A percentile compares a stretch with the other conserved stretches of the same genome.
These are phyloP conservation scores for Phaeosphaeria sp. DNA, from an alignment of 2,329 filamentous ascomycete species.

Conservation along the genomic window DNA sequence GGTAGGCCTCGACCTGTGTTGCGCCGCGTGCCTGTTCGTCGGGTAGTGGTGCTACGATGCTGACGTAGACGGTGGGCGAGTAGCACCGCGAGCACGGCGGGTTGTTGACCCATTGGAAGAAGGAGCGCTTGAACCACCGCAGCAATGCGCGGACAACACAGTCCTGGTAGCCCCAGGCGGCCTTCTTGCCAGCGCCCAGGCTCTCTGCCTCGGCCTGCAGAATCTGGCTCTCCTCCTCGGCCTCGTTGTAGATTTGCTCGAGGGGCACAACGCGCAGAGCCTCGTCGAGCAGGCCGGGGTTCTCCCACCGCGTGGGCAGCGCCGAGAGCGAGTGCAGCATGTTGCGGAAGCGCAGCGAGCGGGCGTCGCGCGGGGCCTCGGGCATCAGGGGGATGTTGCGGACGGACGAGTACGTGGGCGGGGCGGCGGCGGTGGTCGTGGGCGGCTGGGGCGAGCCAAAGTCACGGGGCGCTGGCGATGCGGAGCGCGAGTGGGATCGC, in stretches of 20 bases:
- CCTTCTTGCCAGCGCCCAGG: conserved; percentile 77
- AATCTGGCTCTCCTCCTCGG: conserved; percentile 91
- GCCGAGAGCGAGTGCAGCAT: conserved; percentile 84
- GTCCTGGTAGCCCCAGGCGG: conserved; percentile 97
- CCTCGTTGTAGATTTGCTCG: conserved; percentile 90
- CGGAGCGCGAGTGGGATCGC: conserved; percentile 65
- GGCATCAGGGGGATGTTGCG: conserved; percentile 74
- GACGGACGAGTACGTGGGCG: conserved; percentile 67
- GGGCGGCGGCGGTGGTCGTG: conserved; percentile 44
- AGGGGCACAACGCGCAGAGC: conserved; percentile 85
- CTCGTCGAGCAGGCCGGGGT: conserved; percentile 92
- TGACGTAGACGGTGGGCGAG: conserved; percentile 81
- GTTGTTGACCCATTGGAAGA: conserved; percentile 98
- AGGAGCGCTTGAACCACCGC: conserved; percentile 94
- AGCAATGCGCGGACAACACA: conserved; percentile 90
- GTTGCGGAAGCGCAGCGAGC: conserved; percentile 64
- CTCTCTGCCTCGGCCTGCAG: conserved; percentile 87
- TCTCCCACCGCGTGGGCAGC: conserved; percentile 94
- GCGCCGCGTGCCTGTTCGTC: conserved; percentile 92
- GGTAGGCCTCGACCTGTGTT: conserved; percentile 85
- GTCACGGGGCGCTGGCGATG: conserved; percentile 64
- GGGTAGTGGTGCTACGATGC: conserved; percentile 82
- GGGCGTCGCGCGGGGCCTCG: conserved; percentile 68
- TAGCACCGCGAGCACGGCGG: conserved; percentile 83
- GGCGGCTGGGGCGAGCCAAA: conserved; percentile 50